Evolutionary conservation across 805 yeast genomes (phyloP), one percentile per base, ranked within the genome.

Genomic region (Myxozyma sirexii): DNA sequence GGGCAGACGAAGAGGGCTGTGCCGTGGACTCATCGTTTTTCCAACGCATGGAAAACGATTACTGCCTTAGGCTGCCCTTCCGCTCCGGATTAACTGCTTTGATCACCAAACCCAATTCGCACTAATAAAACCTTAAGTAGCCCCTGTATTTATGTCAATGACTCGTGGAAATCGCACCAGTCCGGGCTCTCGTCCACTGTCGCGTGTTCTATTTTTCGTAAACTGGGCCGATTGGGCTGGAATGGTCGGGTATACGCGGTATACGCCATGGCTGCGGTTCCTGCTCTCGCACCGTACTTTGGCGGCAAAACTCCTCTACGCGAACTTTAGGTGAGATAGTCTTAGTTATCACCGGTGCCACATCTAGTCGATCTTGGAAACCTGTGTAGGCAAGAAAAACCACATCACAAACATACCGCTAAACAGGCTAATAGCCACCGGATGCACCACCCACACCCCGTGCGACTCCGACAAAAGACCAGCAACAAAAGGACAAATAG

Each of bases 401-500:
- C 73, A 70, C 7, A 55, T 39, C n/a, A 63, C 57, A 13, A 59
- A 13, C 70, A 70, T 69, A 8, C 62, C 59, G 21, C 61, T 59
- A 23, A 68, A 59, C 49, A 68, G 37, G 17, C 61, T 42, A 17
- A 70, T 53, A 5, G 62, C 69, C 37, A 69, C 54, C 2, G 73
- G 73, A 12, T 66, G 68, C 17, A 70, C 57, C 1, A 67, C 66
- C 35, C 44, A 57, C 3, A 71, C 64, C 7, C 72, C 73, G 33
- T 46, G 44, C 12, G 45, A 37, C 59, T 77, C 75, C 27, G 79
- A 70, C 1, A 77, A 56, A 37, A 70, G 67, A 5, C 96, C 96
- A 35, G 85, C 77, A 1, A 82, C 50, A 62, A 84, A 86, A 0
- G 96, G 94, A 17, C 88, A 63, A 0, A 82, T 78, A 0, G 96